Conservation (phyloP, 768 basidiomycete species). For the Tulasnella sp. region DNA sequence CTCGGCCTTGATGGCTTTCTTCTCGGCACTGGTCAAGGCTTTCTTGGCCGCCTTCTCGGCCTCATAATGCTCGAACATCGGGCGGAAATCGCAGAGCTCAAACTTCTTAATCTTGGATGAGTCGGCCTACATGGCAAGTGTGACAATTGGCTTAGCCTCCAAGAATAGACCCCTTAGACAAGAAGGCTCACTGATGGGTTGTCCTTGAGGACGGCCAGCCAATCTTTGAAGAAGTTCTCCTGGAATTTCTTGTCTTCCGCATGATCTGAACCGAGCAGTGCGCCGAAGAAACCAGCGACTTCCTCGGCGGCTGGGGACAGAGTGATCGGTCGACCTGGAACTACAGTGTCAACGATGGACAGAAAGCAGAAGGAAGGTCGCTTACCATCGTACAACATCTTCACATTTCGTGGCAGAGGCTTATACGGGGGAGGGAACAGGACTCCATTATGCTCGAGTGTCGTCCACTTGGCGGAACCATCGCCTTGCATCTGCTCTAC, state of each 20-base stretch:
- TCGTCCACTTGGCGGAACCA: slow-evolving; percentile 83
- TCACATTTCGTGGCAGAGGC: slow-evolving; percentile 71
- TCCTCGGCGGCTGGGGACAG: slow-evolving; percentile 88
- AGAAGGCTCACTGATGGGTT: slow-evolving; percentile 69
- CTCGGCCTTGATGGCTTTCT: slow-evolving; percentile 83
- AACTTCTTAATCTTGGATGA: slow-evolving; percentile 71
- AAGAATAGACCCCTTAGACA: background rate
- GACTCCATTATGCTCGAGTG: slow-evolving; percentile 91
- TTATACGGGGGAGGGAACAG: slow-evolving; percentile 95
- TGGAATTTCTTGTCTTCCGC: slow-evolving; percentile 83
- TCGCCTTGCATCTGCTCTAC: slow-evolving; percentile 63
- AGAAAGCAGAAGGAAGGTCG: slow-evolving; percentile 22
- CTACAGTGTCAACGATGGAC: background rate
- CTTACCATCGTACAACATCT: slow-evolving; percentile 93
- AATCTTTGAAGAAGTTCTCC: slow-evolving; percentile 95
- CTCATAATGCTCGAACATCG: slow-evolving; percentile 92
- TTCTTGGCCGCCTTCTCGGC: slow-evolving; percentile 92
- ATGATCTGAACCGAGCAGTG: slow-evolving; percentile 89
- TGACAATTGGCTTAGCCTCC: background rate
- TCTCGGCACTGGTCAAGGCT: slow-evolving; percentile 73
- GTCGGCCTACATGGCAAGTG: slow-evolving; percentile 38
- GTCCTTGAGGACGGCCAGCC: slow-evolving; percentile 67
- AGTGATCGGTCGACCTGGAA: slow-evolving; percentile 66
- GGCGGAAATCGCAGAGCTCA: slow-evolving; percentile 85
- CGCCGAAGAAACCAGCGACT: slow-evolving; percentile 93